phyloP scores from a whole-genome alignment of 768 basidiomycete genomes.

The Tubosaeta sp. region DNA sequence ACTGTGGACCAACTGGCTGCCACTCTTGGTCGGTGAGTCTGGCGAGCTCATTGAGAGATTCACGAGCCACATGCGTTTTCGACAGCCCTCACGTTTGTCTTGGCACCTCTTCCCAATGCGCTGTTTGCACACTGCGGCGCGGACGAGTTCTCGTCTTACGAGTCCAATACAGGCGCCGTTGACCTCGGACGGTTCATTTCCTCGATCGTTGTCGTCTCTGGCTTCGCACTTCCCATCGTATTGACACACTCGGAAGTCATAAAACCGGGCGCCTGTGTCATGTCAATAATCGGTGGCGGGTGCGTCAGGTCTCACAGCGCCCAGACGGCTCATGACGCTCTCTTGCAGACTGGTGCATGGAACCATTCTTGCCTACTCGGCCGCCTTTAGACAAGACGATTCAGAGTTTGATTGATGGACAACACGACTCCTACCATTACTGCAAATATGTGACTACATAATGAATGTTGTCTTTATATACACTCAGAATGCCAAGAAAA shows the following conservation, averaged over 20 bases:
- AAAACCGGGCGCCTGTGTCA: conserved; percentile 74
- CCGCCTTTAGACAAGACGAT: conserved; percentile 74
- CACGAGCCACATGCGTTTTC: not conserved
- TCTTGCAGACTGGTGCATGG: conserved; percentile 71
- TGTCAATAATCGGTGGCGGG: conserved; percentile 95
- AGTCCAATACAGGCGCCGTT: conserved; percentile 63
- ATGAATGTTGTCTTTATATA: conserved; percentile 8
- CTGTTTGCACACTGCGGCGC: conserved; percentile 88
- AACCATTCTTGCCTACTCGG: conserved; percentile 84
- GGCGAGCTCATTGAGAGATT: not conserved
- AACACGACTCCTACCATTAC: not conserved
- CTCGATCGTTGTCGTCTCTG: conserved; percentile 83
- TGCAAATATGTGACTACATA: conserved; percentile 17
- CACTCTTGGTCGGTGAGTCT: conserved; percentile 85
- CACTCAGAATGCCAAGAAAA: not conserved
- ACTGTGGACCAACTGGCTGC: conserved; percentile 94
- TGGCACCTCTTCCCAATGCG: conserved; percentile 94
- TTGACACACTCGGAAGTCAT: conserved; percentile 91
- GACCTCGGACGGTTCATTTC: conserved; percentile 97
- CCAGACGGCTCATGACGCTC: not conserved
- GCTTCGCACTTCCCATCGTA: conserved; percentile 88
- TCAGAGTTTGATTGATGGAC: conserved; percentile 66
- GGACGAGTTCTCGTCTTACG: conserved; percentile 82
- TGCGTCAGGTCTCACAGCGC: conserved; percentile 25
- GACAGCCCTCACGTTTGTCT: conserved; percentile 86